Base-by-base conservation (phyloP, 352 stramenopile species). In the Globisporangium barbulae region DNA sequence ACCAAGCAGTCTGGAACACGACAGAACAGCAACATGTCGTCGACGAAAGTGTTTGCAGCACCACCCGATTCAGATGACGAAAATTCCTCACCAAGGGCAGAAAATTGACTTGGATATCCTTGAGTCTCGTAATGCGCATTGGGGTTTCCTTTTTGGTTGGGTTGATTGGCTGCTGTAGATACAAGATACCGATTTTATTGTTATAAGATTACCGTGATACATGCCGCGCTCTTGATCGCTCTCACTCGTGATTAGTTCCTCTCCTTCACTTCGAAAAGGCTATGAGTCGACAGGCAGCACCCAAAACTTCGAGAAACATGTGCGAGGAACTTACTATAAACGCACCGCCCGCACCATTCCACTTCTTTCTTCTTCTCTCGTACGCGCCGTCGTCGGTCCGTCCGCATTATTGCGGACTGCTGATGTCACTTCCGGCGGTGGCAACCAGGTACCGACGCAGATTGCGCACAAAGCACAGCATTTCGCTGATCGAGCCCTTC, bases 401-500 rank as follows among this genome's bases (percentile, higher is more conserved):
- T 63, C 28, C 7, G 33, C 58, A 64, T 64, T 47, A 65, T 60
- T 71, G 68, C 53, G 76, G 58, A 37, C 42, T 60, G 60, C 63
- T 45, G 39, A 21, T 70, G 59, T 66, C 59, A 80, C 65, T 76
- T 72, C 76, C 68, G 5, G 73, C 72, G 35, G 83, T 90, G 48
- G 70, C 66, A 53, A 71, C 72, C 63, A 93, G 71, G 69, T 89
- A 84, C 42, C 76, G 80, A 37, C 84, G 84, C 70, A 93, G 63
- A 60, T 93, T 93, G 67, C 84, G 84, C 31, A 93, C 69, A 54
- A 91, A 93, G 71, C 82, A 91, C 57, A 73, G 79, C 49, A 90
- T 78, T 58, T 93, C 84, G 58, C 82, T 86, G 56, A 93, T 75
- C 47, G 82, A 91, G 61, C 84, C 84, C 66, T 93, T 93, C 70